Evolutionary conservation across 2,329 filamentous ascomycete species (phyloP), one percentile per base, ranked within the genome.

Genomic region (Geosmithia flava): DNA sequence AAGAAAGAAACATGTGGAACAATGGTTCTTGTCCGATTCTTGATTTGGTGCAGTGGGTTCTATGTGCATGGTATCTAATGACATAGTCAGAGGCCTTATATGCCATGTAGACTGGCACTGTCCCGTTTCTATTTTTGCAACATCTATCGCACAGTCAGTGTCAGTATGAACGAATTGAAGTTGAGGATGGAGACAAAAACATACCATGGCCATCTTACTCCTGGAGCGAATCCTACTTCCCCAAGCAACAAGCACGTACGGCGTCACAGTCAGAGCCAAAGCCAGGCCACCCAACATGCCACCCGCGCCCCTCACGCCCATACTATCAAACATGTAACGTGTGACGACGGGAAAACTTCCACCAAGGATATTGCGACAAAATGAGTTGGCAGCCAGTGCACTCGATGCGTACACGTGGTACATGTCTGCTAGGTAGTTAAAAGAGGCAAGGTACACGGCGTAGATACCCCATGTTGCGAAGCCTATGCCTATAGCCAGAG

Each of bases 341-440:
- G 87, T 87, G 15, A 94, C 76, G 1, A 95, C 69, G 0, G 89
- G 89, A 53, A 96, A 95, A 0, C 81, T 65, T 2, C 88, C 90
- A 8, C 83, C 88, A 0, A 95, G 68, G 2, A 95, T 70, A 60
- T 95, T 96, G 11, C 90, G 78, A 56, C 87, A 91, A 61, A 87
- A 94, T 16, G 80, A 85, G 67, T 95, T 88, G 1, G 89, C 87
- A 0, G 90, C 90, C 6, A 95, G 69, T 0, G 90, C 89, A 1
- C 86, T 93, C 40, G 83, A 88, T 0, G 90, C 87, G 57, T 91
- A 95, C 2, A 77, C 72, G 59, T 89, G 84, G 62, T 95, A 96
- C 1, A 83, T 83, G 59, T 96, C 90, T 19, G 89, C 88, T 1
- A 96, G 74, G 56, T 95, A 96, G 61, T 96, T 96, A 68, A 96